phyloP scores from a whole-genome alignment of 495 filamentous ascomycete genomes.

The Talaromyces nanjingensis region DNA sequence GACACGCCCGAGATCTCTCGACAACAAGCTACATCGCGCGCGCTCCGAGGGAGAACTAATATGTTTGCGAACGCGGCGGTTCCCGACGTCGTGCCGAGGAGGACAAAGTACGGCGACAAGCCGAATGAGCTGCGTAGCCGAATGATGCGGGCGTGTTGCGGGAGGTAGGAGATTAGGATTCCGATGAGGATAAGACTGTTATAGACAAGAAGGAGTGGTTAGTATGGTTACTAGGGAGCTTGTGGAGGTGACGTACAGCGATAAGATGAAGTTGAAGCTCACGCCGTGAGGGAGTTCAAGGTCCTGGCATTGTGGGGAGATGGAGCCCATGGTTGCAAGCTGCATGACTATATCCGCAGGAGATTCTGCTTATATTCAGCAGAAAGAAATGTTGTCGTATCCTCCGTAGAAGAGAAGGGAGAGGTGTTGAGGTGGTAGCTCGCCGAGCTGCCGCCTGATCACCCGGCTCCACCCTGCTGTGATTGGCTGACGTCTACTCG shows the following conservation, averaged over 20 bases:
- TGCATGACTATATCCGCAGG: too few relatives aligned
- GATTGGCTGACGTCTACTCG: neutral
- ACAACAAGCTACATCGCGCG: slow-evolving; percentile 78
- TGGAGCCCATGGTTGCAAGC: too few relatives aligned
- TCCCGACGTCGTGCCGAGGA: slow-evolving; percentile 82
- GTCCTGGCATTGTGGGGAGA: slow-evolving; percentile 28
- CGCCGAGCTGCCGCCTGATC: neutral
- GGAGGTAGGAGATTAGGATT: slow-evolving; percentile 88
- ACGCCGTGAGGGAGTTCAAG: slow-evolving; percentile 8
- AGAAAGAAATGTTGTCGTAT: neutral
- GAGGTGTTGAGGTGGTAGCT: neutral
- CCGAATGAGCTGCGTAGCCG: slow-evolving; percentile 82
- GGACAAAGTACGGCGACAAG: slow-evolving; percentile 88
- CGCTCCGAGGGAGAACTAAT: slow-evolving; percentile 68
- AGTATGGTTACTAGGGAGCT: neutral
- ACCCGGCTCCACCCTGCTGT: neutral
- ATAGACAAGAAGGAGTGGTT: neutral
- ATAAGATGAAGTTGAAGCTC: slow-evolving; percentile 53
- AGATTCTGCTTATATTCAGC: neutral
- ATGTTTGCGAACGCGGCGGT: slow-evolving; percentile 90
- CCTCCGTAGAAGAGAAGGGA: too few relatives aligned
- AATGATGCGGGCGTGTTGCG: slow-evolving; percentile 90
- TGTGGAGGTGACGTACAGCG: slow-evolving; percentile 35
- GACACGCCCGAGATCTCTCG: slow-evolving; percentile 69
- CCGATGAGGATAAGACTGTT: slow-evolving; percentile 77